Evolutionary conservation across 352 stramenopile genomes (phyloP).

Genomic region (Phytophthora hybrid): DNA sequence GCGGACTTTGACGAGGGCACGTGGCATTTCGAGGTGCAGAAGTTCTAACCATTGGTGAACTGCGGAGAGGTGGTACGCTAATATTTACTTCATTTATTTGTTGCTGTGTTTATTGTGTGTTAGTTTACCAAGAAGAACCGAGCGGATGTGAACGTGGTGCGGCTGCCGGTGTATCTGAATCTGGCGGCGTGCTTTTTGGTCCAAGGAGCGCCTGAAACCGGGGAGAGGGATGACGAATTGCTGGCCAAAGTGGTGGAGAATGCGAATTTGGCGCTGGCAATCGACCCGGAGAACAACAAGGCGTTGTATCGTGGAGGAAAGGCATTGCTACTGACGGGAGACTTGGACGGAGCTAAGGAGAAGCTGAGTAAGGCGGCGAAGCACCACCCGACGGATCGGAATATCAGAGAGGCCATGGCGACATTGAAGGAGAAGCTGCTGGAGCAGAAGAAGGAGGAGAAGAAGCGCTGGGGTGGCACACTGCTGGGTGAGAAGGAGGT

Average conservation of each 20-base stretch:
- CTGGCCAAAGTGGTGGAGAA: conserved; percentile 70
- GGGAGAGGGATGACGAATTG: conserved; percentile 40
- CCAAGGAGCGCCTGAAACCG: conserved; percentile 47
- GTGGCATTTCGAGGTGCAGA: conserved; percentile 83
- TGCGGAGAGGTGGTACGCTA: not conserved
- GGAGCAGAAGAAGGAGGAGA: conserved; percentile 70
- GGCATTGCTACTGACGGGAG: conserved; percentile 61
- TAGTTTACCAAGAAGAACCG: conserved; percentile 82
- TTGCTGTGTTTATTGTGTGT: not conserved
- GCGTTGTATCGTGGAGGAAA: conserved; percentile 82
- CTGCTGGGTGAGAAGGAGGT: conserved; percentile 51
- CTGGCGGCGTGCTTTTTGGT: conserved; percentile 78
- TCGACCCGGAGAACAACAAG: conserved; percentile 85
- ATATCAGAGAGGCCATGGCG: conserved; percentile 69
- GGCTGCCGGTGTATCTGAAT: conserved; percentile 83
- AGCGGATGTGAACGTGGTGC: conserved; percentile 73
- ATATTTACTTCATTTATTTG: not conserved
- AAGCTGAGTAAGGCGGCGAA: conserved; percentile 76
- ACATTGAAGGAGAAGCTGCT: conserved; percentile 57
- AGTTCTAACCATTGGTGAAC: not conserved
- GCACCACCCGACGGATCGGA: conserved; percentile 71
- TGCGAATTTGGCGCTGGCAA: conserved; percentile 68
- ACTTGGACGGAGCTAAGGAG: conserved; percentile 63
- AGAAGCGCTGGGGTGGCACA: conserved; percentile 74
- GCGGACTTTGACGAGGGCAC: conserved; percentile 89